A percentile compares a stretch with the other conserved stretches of the same genome.
phyloP scores from a whole-genome alignment of 768 basidiomycete genomes.

The Trametes meyenii region DNA sequence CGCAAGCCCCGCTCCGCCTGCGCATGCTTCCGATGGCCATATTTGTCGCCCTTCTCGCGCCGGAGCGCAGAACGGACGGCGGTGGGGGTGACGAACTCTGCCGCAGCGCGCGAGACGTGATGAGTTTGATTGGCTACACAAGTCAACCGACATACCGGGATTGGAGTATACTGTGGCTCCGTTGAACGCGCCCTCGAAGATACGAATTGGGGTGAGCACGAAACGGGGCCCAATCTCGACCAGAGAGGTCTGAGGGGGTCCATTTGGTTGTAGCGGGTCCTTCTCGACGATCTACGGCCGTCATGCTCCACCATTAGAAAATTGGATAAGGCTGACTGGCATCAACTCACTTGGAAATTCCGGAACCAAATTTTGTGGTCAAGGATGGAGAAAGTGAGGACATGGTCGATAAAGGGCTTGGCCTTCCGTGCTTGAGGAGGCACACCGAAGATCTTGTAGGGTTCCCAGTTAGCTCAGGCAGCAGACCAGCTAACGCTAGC shows the following conservation, averaged over 20 bases:
- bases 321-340: neutral
- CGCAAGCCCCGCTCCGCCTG: constrained; percentile 67
- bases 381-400: constrained; percentile 93
- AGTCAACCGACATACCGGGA: constrained; percentile 60
- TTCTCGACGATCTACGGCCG: constrained; percentile 85
- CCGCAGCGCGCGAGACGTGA: neutral
- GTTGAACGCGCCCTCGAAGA: constrained; percentile 96
- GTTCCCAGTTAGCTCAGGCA: neutral
- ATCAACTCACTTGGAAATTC: constrained; percentile 83
- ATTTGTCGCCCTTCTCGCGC: constrained; percentile 78
- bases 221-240: constrained; percentile 98
- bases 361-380: constrained; percentile 99
- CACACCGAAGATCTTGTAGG: constrained; percentile 85
- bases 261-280: constrained; percentile 86
- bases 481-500: constrained; percentile 28
- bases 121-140: constrained; percentile 1
- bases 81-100: constrained; percentile 93
- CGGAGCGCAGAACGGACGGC: constrained; percentile 71
- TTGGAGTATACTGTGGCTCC: constrained; percentile 96
- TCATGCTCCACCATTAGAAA: neutral
- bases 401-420: constrained; percentile 98
- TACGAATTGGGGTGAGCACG: constrained; percentile 94
- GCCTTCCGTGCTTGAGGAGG: constrained; percentile 87
- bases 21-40: constrained; percentile 79
- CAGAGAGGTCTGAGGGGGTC: constrained; percentile 82